Conservation (phyloP, 2,329 filamentous ascomycete genomes). For the Claviceps citrina region DNA sequence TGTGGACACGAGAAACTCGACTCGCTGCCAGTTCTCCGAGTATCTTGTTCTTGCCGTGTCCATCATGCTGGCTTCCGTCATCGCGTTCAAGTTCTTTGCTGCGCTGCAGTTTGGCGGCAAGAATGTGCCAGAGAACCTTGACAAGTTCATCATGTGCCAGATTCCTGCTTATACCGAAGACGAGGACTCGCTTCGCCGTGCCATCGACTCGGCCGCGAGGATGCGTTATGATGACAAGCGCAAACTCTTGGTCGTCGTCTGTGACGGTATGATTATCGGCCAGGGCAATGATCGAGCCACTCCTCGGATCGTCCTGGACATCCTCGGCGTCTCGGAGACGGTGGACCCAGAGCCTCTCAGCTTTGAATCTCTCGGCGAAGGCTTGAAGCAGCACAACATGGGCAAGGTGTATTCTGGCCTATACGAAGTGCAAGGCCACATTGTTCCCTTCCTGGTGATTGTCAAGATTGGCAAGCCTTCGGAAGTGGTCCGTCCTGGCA, state of each 20-base stretch:
- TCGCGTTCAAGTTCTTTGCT: slow-evolving; percentile 92
- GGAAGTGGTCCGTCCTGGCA: slow-evolving; percentile 85
- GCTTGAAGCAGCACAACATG: slow-evolving; percentile 98
- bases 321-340: slow-evolving; percentile 83
- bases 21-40: slow-evolving; percentile 69
- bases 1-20: slow-evolving; percentile 77
- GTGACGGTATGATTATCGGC: slow-evolving; percentile 98
- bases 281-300: slow-evolving; percentile 95
- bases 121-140: slow-evolving; percentile 84
- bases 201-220: slow-evolving; percentile 85
- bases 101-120: slow-evolving; percentile 87
- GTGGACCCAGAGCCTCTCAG: slow-evolving; percentile 91
- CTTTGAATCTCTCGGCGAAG: slow-evolving; percentile 92
- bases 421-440: slow-evolving; percentile 95
- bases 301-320: slow-evolving; percentile 89
- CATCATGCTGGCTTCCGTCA: slow-evolving; percentile 61
- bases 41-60: slow-evolving; percentile 84
- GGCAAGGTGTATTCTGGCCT: slow-evolving; percentile 95
- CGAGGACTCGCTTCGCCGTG: slow-evolving; percentile 89
- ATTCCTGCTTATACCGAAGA: slow-evolving; percentile 97
- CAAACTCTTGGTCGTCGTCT: slow-evolving; percentile 82
- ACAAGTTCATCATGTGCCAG: slow-evolving; percentile 97
- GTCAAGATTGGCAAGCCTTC: slow-evolving; percentile 98
- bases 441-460: slow-evolving; percentile 90
- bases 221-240: slow-evolving; percentile 98